Evolutionary conservation across 169 alveolate genomes (phyloP).

Genomic region (Plasmodium sp.): DNA sequence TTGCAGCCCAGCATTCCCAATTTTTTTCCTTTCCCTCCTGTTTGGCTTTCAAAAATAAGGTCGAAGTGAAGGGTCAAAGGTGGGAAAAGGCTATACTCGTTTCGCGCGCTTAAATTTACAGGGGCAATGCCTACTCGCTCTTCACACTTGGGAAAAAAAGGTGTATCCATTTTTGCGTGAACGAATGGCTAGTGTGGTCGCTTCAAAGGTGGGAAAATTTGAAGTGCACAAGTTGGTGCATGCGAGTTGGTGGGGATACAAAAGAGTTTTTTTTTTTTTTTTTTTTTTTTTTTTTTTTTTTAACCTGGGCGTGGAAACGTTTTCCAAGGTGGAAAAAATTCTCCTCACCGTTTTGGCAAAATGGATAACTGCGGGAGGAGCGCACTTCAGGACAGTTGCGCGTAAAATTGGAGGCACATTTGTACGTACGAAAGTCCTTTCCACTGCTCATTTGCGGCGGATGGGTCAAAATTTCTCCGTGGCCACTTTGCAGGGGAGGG

Average conservation of each 20-base stretch:
- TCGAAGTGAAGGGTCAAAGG: not conserved
- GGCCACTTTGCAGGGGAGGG: not conserved
- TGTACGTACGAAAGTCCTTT: not conserved
- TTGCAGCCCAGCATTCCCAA: not conserved
- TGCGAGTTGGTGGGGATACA: not conserved
- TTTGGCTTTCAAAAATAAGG: not conserved
- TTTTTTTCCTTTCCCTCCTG: not conserved
- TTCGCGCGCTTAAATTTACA: not conserved
- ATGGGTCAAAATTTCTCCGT: not conserved
- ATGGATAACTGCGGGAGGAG: not conserved
- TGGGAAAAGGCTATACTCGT: not conserved
- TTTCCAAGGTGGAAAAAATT: not conserved
- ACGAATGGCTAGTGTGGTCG: not conserved
- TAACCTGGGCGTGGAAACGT: not conserved
- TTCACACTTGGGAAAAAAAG: not conserved
- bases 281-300: not conserved
- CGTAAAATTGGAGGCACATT: not conserved
- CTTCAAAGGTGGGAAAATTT: not conserved
- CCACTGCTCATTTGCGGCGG: not conserved
- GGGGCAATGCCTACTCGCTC: not conserved
- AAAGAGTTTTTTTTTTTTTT: not conserved
- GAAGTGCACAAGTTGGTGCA: not conserved
- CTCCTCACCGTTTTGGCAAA: not conserved
- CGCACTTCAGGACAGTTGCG: not conserved
- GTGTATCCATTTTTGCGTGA: not conserved